Percentiles rank a stretch among this genome's conserved stretches.
Evolutionary conservation across 148 eudicot species (phyloP).

Genomic region (Rhododendron griersonianum): DNA sequence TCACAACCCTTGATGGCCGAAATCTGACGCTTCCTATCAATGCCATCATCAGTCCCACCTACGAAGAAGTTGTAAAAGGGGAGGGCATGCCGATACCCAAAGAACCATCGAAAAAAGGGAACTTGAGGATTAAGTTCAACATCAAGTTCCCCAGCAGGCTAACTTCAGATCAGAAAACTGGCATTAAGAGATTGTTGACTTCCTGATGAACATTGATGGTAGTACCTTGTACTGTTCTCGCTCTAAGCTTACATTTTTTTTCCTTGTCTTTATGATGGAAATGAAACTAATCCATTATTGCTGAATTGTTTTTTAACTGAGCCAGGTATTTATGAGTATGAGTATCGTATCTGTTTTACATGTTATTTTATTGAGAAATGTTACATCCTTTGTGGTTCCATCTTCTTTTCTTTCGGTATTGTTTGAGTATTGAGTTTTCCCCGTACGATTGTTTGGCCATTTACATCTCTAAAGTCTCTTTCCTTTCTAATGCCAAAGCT

Average conservation of each 20-base stretch:
- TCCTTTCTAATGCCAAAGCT: not conserved
- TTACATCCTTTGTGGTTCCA: not conserved
- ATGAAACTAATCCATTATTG: slow-evolving; percentile 12
- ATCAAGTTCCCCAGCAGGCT: slow-evolving; percentile 68
- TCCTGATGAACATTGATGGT: slow-evolving; percentile 24
- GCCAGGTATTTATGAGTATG: slow-evolving; percentile 5
- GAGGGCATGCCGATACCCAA: slow-evolving; percentile 76
- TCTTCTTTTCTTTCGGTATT: not conserved
- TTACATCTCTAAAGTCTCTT: not conserved
- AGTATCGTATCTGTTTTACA: not conserved
- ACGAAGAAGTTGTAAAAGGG: slow-evolving; percentile 69
- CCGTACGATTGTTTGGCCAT: not conserved
- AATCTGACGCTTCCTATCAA: slow-evolving; percentile 48
- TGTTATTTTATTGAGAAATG: not conserved
- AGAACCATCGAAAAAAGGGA: slow-evolving; percentile 60
- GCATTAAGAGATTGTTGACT: slow-evolving; percentile 53
- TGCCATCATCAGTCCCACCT: slow-evolving; percentile 47
- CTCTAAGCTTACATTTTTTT: slow-evolving; percentile 17
- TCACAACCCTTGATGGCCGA: slow-evolving; percentile 63
- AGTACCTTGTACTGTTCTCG: slow-evolving; percentile 20
- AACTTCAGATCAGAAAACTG: slow-evolving; percentile 66
- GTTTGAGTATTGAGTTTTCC: not conserved
- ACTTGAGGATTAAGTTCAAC: slow-evolving; percentile 59
- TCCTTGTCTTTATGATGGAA: slow-evolving; percentile 9
- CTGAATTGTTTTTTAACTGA: not conserved